Conservation (phyloP, 2,329 filamentous ascomycete genomes). For the Verticillium zaregamsianum region DNA sequence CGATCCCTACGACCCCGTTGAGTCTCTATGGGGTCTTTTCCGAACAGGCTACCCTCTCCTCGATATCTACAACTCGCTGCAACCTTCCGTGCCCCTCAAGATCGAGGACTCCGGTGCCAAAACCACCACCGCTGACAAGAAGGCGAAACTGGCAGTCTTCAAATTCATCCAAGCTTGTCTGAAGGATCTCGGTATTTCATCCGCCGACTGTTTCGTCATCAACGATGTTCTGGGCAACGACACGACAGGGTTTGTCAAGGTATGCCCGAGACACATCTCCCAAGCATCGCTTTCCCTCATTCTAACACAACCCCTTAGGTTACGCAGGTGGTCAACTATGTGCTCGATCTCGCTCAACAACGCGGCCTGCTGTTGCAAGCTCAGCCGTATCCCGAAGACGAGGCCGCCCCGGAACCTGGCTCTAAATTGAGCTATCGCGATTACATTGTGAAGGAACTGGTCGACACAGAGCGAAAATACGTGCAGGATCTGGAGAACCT, state of each 20-base stretch:
- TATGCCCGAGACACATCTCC: constrained; percentile 25
- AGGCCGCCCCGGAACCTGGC: constrained; percentile 47
- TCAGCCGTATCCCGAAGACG: constrained; percentile 54
- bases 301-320: constrained; percentile 42
- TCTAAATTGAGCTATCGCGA: constrained; percentile 72
- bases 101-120: constrained; percentile 54
- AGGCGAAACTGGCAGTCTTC: constrained; percentile 83
- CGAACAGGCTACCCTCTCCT: constrained; percentile 80
- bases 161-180: constrained; percentile 90
- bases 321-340: constrained; percentile 85
- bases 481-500: constrained; percentile 95
- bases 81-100: constrained; percentile 63
- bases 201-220: constrained; percentile 85
- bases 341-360: constrained; percentile 80
- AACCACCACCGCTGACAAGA: constrained; percentile 62
- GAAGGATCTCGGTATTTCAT: constrained; percentile 72
- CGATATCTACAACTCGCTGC: constrained; percentile 81
- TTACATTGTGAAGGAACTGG: constrained; percentile 85
- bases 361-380: constrained; percentile 66
- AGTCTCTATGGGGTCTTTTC: constrained; percentile 84
- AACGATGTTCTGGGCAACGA: constrained; percentile 89
- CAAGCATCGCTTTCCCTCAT: background rate
- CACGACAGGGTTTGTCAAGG: constrained; percentile 96
- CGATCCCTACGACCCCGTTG: constrained; percentile 71
- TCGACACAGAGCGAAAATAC: constrained; percentile 95